Evolutionary conservation across 495 filamentous ascomycete species (phyloP).

Genomic region (Lentithecium fluviatile): DNA sequence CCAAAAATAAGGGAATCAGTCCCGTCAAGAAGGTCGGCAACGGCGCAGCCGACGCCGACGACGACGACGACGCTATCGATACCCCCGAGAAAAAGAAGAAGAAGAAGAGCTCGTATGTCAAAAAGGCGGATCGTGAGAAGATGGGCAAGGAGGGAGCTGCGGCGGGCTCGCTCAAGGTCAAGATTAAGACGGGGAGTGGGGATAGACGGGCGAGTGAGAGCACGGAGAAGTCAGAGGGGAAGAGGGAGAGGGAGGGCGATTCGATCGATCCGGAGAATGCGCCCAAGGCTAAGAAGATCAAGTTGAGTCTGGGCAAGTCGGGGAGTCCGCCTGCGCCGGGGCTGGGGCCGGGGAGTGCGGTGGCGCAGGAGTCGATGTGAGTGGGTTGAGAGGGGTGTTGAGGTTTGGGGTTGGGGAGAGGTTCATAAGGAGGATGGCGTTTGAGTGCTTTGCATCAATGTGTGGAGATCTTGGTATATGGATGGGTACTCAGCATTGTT

Average conservation of each 20-base stretch:
- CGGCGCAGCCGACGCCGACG: slow-evolving; percentile 42
- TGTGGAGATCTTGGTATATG: too few species aligned
- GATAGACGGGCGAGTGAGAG: slow-evolving; percentile 22
- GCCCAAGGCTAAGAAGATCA: slow-evolving; percentile 34
- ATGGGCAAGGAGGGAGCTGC: slow-evolving; percentile 17
- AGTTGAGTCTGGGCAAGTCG: slow-evolving; percentile 17
- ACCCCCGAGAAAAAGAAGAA: slow-evolving; percentile 51
- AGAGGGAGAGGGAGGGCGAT: slow-evolving; percentile 32
- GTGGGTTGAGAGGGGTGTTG: too few species aligned
- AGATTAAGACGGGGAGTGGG: slow-evolving; percentile 17
- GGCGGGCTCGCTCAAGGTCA: slow-evolving; percentile 18
- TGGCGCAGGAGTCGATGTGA: background rate
- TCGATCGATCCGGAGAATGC: slow-evolving; percentile 17
- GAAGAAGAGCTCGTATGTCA: slow-evolving; percentile 38
- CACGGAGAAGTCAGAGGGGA: slow-evolving; percentile 22
- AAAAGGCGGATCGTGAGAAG: slow-evolving; percentile 35
- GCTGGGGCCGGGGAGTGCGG: slow-evolving; percentile 1
- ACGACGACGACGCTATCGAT: slow-evolving; percentile 53
- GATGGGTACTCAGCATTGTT: too few species aligned
- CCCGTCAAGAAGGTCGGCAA: slow-evolving; percentile 29
- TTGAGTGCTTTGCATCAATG: too few species aligned
- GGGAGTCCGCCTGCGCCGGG: slow-evolving; percentile 6
- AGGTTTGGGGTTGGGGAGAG: too few species aligned
- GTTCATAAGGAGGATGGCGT: too few species aligned
- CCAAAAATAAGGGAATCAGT: slow-evolving; percentile 46